phyloP scores from a whole-genome alignment of 106 monocot genomes.

The Dactylorhiza incarnata region DNA sequence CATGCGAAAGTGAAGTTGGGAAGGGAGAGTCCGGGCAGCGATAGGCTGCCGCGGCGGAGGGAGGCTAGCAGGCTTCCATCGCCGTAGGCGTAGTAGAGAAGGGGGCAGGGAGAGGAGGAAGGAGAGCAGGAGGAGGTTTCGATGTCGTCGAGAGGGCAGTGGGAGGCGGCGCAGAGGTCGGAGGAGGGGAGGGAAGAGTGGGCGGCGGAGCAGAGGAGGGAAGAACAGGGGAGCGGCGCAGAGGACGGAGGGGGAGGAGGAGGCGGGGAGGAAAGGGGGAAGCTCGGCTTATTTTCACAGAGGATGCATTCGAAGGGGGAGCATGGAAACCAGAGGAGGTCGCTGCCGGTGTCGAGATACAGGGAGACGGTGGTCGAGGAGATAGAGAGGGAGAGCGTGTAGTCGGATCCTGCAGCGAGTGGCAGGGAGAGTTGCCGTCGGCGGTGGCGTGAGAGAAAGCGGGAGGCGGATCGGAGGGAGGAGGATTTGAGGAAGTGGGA shows the following conservation, averaged over 20 bases:
- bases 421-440: slow-evolving; percentile 51
- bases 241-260: slow-evolving; percentile 24
- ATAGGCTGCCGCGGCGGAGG: slow-evolving; percentile 53
- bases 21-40: slow-evolving; percentile 23
- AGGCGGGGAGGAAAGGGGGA: slow-evolving; percentile 7
- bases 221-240: slow-evolving; percentile 31
- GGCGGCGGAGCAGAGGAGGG: slow-evolving; percentile 52
- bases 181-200: slow-evolving; percentile 54
- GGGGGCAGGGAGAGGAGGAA: slow-evolving; percentile 48
- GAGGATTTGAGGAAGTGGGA: slow-evolving; percentile 18
- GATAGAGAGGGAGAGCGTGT: slow-evolving; percentile 19
- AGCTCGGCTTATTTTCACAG: slow-evolving; percentile 51
- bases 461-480: not conserved
- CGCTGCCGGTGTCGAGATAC: slow-evolving; percentile 97
- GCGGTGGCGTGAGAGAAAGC: not conserved
- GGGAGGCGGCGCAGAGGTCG: slow-evolving; percentile 79
- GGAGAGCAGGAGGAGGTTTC: slow-evolving; percentile 56
- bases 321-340: slow-evolving; percentile 98
- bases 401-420: slow-evolving; percentile 38
- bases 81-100: slow-evolving; percentile 94
- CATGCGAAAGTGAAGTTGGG: slow-evolving; percentile 72
- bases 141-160: slow-evolving; percentile 60
- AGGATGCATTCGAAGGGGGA: slow-evolving; percentile 87
- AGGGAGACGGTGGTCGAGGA: slow-evolving; percentile 40
- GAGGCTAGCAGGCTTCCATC: slow-evolving; percentile 75